Conservation (phyloP, 768 basidiomycete genomes). For the Cystobasidium ongulense region DNA sequence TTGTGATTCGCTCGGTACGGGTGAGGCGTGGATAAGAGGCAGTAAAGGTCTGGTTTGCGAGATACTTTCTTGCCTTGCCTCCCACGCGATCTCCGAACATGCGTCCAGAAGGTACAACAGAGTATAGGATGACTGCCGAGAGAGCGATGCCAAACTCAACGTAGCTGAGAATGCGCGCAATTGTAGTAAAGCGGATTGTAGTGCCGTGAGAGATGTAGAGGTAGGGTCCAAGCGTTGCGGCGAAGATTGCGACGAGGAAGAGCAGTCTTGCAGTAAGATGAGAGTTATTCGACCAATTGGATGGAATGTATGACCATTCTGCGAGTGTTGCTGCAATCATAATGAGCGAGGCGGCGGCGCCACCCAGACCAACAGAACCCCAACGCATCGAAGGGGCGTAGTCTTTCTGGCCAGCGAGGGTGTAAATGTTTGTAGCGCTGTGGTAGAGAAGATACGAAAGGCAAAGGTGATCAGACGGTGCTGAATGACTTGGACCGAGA, state of each 20-base stretch:
- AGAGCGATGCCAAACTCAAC: constrained; percentile 94
- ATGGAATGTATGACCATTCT: constrained; percentile 95
- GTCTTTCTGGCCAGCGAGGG: constrained; percentile 48
- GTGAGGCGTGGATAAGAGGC: constrained; percentile 77
- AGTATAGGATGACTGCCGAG: constrained; percentile 73
- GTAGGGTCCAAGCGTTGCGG: constrained; percentile 81
- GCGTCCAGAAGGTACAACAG: constrained; percentile 85
- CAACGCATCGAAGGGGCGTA: constrained; percentile 69
- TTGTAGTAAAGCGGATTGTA: constrained; percentile 51
- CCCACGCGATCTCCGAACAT: constrained; percentile 99
- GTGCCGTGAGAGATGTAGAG: constrained; percentile 71
- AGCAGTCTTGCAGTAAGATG: constrained; percentile 84
- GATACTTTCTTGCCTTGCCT: constrained; percentile 89
- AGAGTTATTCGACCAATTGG: constrained; percentile 97
- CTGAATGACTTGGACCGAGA: neutral
- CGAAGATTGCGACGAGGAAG: constrained; percentile 83
- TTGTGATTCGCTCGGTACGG: constrained; percentile 62
- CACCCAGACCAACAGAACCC: constrained; percentile 89
- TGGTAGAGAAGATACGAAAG: constrained; percentile 47
- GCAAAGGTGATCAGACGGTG: neutral
- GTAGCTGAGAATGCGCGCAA: constrained; percentile 82
- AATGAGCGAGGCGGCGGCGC: constrained; percentile 88
- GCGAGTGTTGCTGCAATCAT: constrained; percentile 90
- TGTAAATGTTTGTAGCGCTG: constrained; percentile 81
- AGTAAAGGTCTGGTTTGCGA: constrained; percentile 96